These are phyloP conservation scores for Pisolithus sp. DNA, from an alignment of 768 basidiomycete genomes.

Conservation along the genomic window DNA sequence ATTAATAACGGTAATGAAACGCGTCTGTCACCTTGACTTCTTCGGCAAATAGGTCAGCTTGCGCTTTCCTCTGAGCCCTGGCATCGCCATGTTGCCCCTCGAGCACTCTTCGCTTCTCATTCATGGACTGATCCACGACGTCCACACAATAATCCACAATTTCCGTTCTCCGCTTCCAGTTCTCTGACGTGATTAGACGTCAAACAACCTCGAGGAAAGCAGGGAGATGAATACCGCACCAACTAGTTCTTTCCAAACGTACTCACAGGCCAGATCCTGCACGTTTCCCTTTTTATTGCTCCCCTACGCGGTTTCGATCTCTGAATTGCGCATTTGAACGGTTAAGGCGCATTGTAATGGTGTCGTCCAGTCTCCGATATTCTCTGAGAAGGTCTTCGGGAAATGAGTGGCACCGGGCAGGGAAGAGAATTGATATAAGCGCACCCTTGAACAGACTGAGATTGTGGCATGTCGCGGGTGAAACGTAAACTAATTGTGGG, in stretches of 20 bases:
- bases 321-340: constrained; percentile 70
- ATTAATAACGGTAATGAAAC: constrained; percentile 25
- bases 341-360: constrained; percentile 75
- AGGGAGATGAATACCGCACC: constrained; percentile 40
- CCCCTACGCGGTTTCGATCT: constrained; percentile 58
- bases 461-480: constrained; percentile 67
- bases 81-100: constrained; percentile 40
- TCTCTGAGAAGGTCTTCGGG: constrained; percentile 69
- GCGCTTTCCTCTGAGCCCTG: constrained; percentile 40
- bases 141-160: constrained; percentile 71
- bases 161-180: constrained; percentile 69
- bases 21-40: constrained; percentile 58
- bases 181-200: constrained; percentile 32
- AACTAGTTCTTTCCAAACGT: constrained; percentile 73
- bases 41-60: constrained; percentile 54
- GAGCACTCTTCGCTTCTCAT: constrained; percentile 46
- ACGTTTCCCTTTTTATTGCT: constrained; percentile 41
- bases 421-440: constrained; percentile 1
- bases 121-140: constrained; percentile 59
- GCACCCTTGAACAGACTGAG: constrained; percentile 69
- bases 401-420: constrained; percentile 10
- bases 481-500: constrained; percentile 64
- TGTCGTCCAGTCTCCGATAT: constrained; percentile 75
- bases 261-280: constrained; percentile 69
- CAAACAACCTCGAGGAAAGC: constrained; percentile 12